Base-by-base conservation (phyloP, 176 grass and related monocot genomes). In the Triticum dicoccoides region DNA sequence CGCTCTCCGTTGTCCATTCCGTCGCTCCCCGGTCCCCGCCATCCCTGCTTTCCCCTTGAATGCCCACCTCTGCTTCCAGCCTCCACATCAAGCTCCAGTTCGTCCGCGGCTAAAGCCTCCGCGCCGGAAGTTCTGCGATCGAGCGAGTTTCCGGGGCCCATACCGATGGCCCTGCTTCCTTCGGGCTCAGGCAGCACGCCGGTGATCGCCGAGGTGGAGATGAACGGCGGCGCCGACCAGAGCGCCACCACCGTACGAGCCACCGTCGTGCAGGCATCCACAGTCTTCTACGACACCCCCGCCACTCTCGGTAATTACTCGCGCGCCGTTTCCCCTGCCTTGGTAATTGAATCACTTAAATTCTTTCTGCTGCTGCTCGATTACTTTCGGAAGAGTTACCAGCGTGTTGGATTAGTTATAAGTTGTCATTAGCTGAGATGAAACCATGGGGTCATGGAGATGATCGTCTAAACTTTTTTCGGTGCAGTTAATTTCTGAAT, bases 251-350 rank as follows among this genome's bases (percentile, higher is more conserved):
- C 86, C 77, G 89, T 98, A 15, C 89, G 97, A 15, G 97, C 92
- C 86, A 98, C 90, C 77, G 90, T 98, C 81, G 93, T 96, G n/a
- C 92, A 98, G 83, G 94, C 93, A 61, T 92, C 94, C 84, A 98
- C 92, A 84, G 54, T 96, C 66, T 96, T 98, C 88, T 89, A 96
- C 90, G 92, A 94, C 86, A 96, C 96, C 69, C 91, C 96, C 17
- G 91, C 93, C 61, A 96, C 96, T 72, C 86, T 98, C 10, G 89
- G 89, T 91, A 47, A 39, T 1, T 52, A 27, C 49, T 35, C 39
- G n/a, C n/a, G 1, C 4, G 10, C 59, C 49, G 33, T 45, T 45
- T 39, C 73, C 63, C 68, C 49, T 47, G 44, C 41, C 20, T 33
- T 81, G 17, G 41, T 24, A 32, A 30, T 5, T 27, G 41, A 47